phyloP scores from a whole-genome alignment of 2,329 filamentous ascomycete genomes.

The Epicoccum sorghinum region DNA sequence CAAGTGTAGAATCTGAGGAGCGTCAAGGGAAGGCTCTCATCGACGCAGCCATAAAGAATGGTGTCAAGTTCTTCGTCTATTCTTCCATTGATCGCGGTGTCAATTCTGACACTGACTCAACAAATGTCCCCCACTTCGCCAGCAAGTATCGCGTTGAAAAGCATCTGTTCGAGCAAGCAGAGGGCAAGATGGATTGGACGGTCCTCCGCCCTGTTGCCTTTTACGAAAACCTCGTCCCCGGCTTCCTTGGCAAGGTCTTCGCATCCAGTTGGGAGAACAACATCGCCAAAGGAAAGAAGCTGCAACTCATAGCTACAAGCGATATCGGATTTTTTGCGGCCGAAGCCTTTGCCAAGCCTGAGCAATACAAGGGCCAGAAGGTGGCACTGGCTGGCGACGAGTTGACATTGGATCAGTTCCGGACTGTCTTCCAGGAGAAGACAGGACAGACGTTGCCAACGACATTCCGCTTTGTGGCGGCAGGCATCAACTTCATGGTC shows the following conservation, averaged over 20 bases:
- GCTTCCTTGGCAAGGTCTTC: slow-evolving; percentile 55
- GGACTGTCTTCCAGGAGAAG: slow-evolving; percentile 50
- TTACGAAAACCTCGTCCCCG: slow-evolving; percentile 60
- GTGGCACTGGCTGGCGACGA: slow-evolving; percentile 59
- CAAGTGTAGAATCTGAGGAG: slow-evolving; percentile 31
- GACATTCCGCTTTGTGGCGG: slow-evolving; percentile 47
- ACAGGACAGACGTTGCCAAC: slow-evolving; percentile 51
- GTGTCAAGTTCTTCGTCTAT: slow-evolving; percentile 48
- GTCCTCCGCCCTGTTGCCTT: slow-evolving; percentile 66
- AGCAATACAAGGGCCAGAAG: slow-evolving; percentile 48
- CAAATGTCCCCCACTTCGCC: slow-evolving; percentile 65
- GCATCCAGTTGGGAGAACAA: slow-evolving; percentile 45
- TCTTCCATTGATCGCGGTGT: slow-evolving; percentile 45
- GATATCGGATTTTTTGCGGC: slow-evolving; percentile 60
- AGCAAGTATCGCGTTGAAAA: slow-evolving; percentile 66
- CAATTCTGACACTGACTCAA: slow-evolving; percentile 57
- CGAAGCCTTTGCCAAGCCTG: slow-evolving; percentile 50
- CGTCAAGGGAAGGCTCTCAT: slow-evolving; percentile 47
- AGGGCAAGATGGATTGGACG: slow-evolving; percentile 60
- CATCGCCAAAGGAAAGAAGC: slow-evolving; percentile 38
- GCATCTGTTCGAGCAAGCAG: slow-evolving; percentile 54
- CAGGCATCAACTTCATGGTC: slow-evolving; percentile 39
- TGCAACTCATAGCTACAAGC: slow-evolving; percentile 43
- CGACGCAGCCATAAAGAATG: slow-evolving; percentile 38
- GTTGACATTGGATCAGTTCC: slow-evolving; percentile 50